A percentile compares a stretch with the other conserved stretches of the same genome.
phyloP scores from a whole-genome alignment of 805 yeast genomes.

The Candida jianshihensis region DNA sequence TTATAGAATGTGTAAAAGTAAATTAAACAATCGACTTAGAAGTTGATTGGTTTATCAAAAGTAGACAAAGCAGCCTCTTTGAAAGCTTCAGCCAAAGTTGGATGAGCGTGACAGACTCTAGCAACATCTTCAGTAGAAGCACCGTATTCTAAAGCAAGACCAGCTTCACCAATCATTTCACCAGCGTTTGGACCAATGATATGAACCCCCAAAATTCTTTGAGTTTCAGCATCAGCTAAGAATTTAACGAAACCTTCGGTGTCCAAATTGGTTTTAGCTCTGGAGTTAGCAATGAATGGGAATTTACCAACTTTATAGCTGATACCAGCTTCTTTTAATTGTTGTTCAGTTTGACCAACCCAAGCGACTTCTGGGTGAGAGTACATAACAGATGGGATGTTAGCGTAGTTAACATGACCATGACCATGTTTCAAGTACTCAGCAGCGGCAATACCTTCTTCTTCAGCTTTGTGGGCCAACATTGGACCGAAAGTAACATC shows the following conservation, averaged over 20 bases:
- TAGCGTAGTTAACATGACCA: conserved; percentile 97
- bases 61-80: conserved; percentile 96
- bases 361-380: conserved; percentile 99
- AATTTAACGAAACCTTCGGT: conserved; percentile 97
- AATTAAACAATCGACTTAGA: conserved; percentile 30
- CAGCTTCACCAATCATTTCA: conserved; percentile 99
- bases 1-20: background rate
- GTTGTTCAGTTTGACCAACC: conserved; percentile 96
- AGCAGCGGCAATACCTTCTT: conserved; percentile 98
- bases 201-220: conserved; percentile 93
- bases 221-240: conserved; percentile 94
- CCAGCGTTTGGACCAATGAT: conserved; percentile 98
- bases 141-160: conserved; percentile 96
- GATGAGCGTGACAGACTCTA: conserved; percentile 98
- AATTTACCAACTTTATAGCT: conserved; percentile 92
- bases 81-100: conserved; percentile 95
- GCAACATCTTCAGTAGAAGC: conserved; percentile 97
- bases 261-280: conserved; percentile 97
- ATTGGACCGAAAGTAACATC: conserved; percentile 98
- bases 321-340: conserved; percentile 87
- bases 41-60: conserved; percentile 86
- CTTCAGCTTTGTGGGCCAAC: conserved; percentile 99
- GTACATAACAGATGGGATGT: conserved; percentile 98
- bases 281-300: conserved; percentile 98
- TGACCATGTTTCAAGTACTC: conserved; percentile 90